A percentile compares a stretch with the other conserved stretches of the same genome.
phyloP scores from a whole-genome alignment of 1,284 basidiomycete genomes.

The Tilletia setariae region DNA sequence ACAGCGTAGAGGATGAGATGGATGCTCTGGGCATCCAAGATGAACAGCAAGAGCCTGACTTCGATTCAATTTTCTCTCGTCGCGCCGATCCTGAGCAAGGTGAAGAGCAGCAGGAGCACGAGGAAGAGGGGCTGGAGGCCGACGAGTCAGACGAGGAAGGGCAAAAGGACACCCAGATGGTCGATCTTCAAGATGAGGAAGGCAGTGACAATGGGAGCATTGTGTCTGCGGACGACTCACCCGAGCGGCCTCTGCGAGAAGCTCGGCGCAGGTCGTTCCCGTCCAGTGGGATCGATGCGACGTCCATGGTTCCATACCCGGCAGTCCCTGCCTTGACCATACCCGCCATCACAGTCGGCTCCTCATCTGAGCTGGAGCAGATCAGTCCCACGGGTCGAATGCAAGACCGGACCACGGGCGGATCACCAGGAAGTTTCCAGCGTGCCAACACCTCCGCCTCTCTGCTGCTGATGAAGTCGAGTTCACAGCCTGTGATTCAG shows the following conservation, averaged over 20 bases:
- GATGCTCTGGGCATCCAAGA: conserved; percentile 4
- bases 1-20: background rate
- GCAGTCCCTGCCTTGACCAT: too few species aligned
- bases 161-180: too few species aligned
- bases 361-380: too few species aligned
- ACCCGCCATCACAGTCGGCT: too few species aligned
- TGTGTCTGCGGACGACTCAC: too few species aligned
- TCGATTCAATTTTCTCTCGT: conserved; percentile 1
- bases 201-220: background rate
- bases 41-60: too few species aligned
- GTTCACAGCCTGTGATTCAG: conserved; percentile 32
- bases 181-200: background rate
- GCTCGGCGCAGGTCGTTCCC: too few species aligned
- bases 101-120: background rate
- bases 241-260: too few species aligned
- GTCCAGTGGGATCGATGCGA: too few species aligned
- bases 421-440: background rate
- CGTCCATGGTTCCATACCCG: too few species aligned
- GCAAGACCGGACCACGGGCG: background rate
- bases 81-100: background rate
- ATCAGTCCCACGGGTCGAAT: background rate
- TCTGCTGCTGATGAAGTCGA: background rate
- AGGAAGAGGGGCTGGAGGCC: too few species aligned
- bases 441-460: background rate
- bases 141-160: too few species aligned